These are phyloP conservation scores for Hypoxylon rubiginosum DNA, from an alignment of 2,329 filamentous ascomycete genomes.

Conservation along the genomic window DNA sequence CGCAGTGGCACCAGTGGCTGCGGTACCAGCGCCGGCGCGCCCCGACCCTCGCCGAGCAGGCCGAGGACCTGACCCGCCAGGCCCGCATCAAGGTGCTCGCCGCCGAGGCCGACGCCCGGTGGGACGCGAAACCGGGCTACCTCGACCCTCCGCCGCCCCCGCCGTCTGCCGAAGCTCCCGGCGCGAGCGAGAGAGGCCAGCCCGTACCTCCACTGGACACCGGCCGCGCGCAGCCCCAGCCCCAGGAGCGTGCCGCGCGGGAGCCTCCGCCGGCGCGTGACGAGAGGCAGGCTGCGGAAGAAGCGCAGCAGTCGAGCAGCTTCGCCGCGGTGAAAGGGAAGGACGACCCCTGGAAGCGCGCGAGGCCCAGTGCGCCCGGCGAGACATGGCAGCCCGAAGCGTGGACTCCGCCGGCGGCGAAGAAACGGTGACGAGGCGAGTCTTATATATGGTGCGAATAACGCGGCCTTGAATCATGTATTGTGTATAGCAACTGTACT, in stretches of 20 bases:
- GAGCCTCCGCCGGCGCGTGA: slow-evolving; percentile 25
- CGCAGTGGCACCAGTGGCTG: slow-evolving; percentile 78
- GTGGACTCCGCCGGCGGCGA: slow-evolving; percentile 66
- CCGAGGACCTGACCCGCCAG: slow-evolving; percentile 65
- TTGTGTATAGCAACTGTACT: slow-evolving; percentile 34
- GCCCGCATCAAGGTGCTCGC: slow-evolving; percentile 68
- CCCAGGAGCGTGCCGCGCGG: slow-evolving; percentile 31
- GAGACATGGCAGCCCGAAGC: slow-evolving; percentile 77
- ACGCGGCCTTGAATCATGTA: slow-evolving; percentile 31
- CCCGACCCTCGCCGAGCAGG: slow-evolving; percentile 70
- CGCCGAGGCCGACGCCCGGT: slow-evolving; percentile 72
- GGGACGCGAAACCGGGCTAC: slow-evolving; percentile 69
- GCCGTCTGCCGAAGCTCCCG: background rate
- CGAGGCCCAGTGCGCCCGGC: slow-evolving; percentile 65
- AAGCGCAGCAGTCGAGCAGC: slow-evolving; percentile 23
- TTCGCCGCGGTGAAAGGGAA: slow-evolving; percentile 25
- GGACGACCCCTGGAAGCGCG: slow-evolving; percentile 70
- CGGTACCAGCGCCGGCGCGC: slow-evolving; percentile 69
- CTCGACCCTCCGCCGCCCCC: slow-evolving; percentile 51
- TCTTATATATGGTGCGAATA: background rate
- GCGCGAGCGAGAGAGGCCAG: slow-evolving; percentile 42
- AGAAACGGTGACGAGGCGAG: slow-evolving; percentile 52
- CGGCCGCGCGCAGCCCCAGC: slow-evolving; percentile 33
- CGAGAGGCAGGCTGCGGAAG: slow-evolving; percentile 23
- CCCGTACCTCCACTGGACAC: slow-evolving; percentile 49